phyloP scores from a whole-genome alignment of 345 rosid genomes.

The Orychophragmus violaceus region DNA sequence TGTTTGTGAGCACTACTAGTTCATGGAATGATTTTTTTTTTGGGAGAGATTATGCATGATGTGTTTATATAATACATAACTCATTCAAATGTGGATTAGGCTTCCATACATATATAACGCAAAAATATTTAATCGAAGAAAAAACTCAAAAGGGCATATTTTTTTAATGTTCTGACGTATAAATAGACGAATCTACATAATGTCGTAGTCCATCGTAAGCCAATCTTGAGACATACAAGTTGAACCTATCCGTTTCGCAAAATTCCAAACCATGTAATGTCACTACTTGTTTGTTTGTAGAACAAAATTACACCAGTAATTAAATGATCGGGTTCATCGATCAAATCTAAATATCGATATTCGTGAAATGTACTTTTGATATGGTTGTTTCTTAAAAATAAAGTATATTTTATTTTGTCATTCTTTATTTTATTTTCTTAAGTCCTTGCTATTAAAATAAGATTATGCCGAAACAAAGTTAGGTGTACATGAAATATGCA shows the following conservation, averaged over 20 bases:
- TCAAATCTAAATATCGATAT: background rate
- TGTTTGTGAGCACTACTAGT: background rate
- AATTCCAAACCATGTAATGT: conserved; percentile 7
- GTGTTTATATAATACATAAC: background rate
- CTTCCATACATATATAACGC: background rate
- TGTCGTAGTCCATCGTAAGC: conserved; percentile 1
- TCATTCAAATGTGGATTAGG: background rate
- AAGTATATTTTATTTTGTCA: background rate
- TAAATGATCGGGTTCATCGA: background rate
- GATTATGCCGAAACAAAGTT: conserved; percentile 1
- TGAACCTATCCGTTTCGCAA: conserved; percentile 5
- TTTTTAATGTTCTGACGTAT: background rate
- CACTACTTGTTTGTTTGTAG: background rate
- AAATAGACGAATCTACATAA: background rate
- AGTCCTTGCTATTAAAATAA: background rate
- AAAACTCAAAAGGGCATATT: background rate
- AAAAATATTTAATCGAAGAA: background rate
- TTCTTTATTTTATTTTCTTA: background rate
- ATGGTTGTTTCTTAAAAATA: background rate
- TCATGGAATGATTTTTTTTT: too few species aligned
- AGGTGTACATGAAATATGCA: conserved; percentile 5
- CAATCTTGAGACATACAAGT: background rate
- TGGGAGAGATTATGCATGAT: background rate
- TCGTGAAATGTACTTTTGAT: background rate
- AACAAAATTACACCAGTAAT: background rate